A percentile compares a stretch with the other conserved stretches of the same genome.
These are phyloP conservation scores for Tuber indicum DNA, from an alignment of 495 filamentous ascomycete species.

Conservation along the genomic window DNA sequence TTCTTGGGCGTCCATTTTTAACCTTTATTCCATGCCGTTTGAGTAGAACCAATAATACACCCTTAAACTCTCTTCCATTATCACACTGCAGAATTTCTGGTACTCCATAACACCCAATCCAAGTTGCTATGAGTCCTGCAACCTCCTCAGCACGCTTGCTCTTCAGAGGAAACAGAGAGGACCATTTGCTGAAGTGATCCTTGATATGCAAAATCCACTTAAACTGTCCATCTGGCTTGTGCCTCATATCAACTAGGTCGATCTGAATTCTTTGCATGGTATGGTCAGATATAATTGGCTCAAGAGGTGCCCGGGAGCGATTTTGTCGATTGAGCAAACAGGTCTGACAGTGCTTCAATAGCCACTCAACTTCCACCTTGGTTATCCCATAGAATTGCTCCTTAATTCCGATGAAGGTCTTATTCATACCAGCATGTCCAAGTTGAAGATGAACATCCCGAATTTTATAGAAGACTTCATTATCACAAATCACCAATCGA, in stretches of 20 bases:
- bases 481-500: too few species aligned
- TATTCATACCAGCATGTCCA: too few species aligned
- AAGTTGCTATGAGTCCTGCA: conserved; percentile 1
- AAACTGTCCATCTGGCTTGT: not conserved
- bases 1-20: conserved; percentile 10
- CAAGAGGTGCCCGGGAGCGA: too few species aligned
- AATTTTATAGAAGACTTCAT: too few species aligned
- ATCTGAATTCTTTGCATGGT: not conserved
- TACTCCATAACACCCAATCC: conserved; percentile 11
- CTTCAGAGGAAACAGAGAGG: conserved; percentile 5
- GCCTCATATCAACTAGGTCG: not conserved
- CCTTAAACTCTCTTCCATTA: conserved; percentile 30
- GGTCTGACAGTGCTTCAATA: too few species aligned
- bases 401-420: too few species aligned
- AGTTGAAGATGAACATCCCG: too few species aligned
- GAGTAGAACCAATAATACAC: conserved; percentile 11
- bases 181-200: conserved; percentile 27
- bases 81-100: conserved; percentile 20
- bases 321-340: too few species aligned
- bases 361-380: too few species aligned
- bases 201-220: conserved; percentile 30
- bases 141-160: conserved; percentile 7
- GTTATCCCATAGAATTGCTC: too few species aligned
- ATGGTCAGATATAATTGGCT: not conserved
- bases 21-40: conserved; percentile 12